These are phyloP conservation scores for Aspergillus bombycis DNA, from an alignment of 2,329 filamentous ascomycete species.

Conservation along the genomic window DNA sequence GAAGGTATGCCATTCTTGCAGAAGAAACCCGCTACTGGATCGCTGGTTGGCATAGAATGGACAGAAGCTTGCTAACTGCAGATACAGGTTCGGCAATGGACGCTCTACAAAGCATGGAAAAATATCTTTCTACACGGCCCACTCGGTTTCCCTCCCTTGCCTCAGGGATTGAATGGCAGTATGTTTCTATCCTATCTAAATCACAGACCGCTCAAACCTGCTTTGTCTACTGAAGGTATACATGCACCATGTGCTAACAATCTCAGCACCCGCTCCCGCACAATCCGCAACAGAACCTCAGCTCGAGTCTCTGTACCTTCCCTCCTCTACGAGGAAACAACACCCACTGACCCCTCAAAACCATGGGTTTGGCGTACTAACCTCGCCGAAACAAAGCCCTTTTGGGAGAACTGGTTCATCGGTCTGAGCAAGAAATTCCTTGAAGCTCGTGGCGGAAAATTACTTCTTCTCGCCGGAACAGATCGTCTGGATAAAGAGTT, in stretches of 20 bases:
- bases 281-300: constrained; percentile 80
- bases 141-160: constrained; percentile 74
- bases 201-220: background rate
- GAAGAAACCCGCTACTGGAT: background rate
- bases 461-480: constrained; percentile 83
- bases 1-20: constrained; percentile 59
- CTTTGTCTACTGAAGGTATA: background rate
- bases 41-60: background rate
- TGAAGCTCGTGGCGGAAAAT: constrained; percentile 76
- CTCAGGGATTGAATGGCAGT: constrained; percentile 90
- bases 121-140: constrained; percentile 82
- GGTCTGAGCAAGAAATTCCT: constrained; percentile 89
- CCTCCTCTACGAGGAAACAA: constrained; percentile 60
- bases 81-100: constrained; percentile 79
- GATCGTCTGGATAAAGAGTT: constrained; percentile 88
- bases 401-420: constrained; percentile 93
- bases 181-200: constrained; percentile 24
- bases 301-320: constrained; percentile 86
- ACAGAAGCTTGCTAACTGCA: background rate
- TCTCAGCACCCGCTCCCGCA: constrained; percentile 72
- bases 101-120: constrained; percentile 90
- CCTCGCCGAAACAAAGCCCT: constrained; percentile 78
- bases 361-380: constrained; percentile 87
- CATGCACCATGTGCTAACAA: constrained; percentile 3
- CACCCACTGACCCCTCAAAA: constrained; percentile 41